Evolutionary conservation across 2,329 filamentous ascomycete genomes (phyloP).

Genomic region (Monilinia polystroma): DNA sequence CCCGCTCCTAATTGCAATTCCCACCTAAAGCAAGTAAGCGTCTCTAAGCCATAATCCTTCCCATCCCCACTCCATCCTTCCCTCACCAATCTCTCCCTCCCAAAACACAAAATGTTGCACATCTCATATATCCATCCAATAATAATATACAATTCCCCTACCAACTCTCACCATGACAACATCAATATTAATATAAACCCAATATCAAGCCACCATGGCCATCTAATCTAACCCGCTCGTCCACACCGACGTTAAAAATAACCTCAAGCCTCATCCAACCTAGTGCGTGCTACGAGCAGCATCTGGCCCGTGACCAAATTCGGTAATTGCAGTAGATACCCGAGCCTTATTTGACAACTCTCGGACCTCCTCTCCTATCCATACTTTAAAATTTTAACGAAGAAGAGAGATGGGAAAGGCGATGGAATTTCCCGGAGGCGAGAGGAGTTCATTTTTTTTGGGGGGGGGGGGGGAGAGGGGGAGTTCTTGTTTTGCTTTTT

Average conservation of each 20-base stretch:
- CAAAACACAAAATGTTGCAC: conserved; percentile 3
- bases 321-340: too few species aligned
- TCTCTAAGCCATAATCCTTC: background rate
- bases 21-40: background rate
- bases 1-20: background rate
- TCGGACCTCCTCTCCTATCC: too few species aligned
- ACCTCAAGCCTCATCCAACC: background rate
- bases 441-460: too few species aligned
- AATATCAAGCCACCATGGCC: background rate
- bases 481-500: too few species aligned
- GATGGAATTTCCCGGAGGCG: too few species aligned
- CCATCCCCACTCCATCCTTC: background rate
- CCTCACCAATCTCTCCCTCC: background rate
- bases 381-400: too few species aligned
- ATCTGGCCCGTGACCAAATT: too few species aligned
- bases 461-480: too few species aligned
- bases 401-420: too few species aligned
- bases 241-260: background rate
- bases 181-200: background rate
- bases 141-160: background rate
- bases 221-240: background rate
- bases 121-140: conserved; percentile 20
- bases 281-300: background rate
- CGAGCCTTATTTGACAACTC: too few species aligned
- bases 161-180: background rate